Conservation (phyloP, 306 rosid genomes). For the Adenanthera pavonina region DNA sequence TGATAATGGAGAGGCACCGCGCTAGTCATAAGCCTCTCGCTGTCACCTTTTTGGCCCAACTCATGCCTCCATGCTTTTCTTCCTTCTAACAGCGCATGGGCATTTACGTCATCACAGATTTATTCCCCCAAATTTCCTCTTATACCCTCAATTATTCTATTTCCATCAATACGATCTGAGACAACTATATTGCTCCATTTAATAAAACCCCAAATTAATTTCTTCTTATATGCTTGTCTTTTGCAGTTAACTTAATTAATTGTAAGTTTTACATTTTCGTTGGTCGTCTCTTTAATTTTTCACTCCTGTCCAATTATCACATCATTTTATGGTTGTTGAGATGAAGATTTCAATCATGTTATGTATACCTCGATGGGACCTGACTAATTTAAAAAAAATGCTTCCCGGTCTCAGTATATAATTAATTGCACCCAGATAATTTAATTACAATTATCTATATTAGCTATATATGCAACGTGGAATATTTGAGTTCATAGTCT, state of each 20-base stretch:
- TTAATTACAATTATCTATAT: background rate
- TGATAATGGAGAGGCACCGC: background rate
- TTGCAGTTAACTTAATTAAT: background rate
- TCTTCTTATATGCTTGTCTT: background rate
- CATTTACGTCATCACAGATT: slow-evolving; percentile 2
- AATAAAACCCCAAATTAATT: too few species aligned
- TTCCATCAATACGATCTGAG: too few species aligned
- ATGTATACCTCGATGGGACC: background rate
- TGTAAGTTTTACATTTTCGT: background rate
- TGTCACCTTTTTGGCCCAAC: slow-evolving; percentile 11
- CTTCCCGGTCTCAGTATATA: background rate
- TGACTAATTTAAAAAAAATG: background rate
- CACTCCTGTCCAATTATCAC: background rate
- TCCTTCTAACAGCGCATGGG: slow-evolving; percentile 15
- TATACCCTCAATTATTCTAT: background rate
- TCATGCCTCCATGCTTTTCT: background rate
- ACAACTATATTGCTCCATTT: background rate
- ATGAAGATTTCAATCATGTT: slow-evolving; percentile 26
- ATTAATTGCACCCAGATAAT: background rate
- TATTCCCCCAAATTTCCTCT: background rate
- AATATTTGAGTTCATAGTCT: background rate
- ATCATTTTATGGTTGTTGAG: slow-evolving; percentile 24
- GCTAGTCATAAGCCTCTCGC: slow-evolving; percentile 3
- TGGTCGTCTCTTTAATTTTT: background rate
- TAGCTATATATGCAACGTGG: background rate